Evolutionary conservation across 768 basidiomycete species (phyloP), one percentile per base, ranked within the genome.

Genomic region (Nidula microcarpa): DNA sequence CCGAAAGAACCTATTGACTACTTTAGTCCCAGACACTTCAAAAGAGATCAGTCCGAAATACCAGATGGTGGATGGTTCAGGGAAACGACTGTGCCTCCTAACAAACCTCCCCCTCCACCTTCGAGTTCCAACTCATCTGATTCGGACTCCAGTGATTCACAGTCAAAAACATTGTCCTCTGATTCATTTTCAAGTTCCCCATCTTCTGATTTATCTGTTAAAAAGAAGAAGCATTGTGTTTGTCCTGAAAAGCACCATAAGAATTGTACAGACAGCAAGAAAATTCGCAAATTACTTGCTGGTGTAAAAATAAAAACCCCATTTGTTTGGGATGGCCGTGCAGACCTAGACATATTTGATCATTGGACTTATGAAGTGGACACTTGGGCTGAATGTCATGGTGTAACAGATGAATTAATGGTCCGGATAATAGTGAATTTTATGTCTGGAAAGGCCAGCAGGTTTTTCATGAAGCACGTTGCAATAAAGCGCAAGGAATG

Each of bases 401-500:
- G n/a, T 9, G 37, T 39, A 9, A 8, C 37, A 39, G 37, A 39
- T n/a, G 9, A 39, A 8, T 39, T 39, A 39, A 8, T 39, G 13
- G 53, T 48, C n/a, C 46, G 41, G 36, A 47, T 49, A 14, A 18
- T 16, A 32, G 36, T 47, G 0, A 46, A 53, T 30, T 56, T 52
- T 34, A 39, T 59, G 41, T 51, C 23, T 8, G 52, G 53, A 17
- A 60, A 54, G 30, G 58, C 56, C 0, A 46, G 52, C 16, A 17
- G 47, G 2, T 59, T 57, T 23, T 57, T 49, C 43, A 54, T 50
- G n/a, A 35, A 54, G 34, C 49, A 60, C 10, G 51, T 52, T 4
- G 32, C 47, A 2, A 3, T 23, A 4, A 17, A 50, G 4, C 35
- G 13, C 6, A 5, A 46, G 1, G 41, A 37, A 6, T 55, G 51